Evolutionary conservation across 2,329 filamentous ascomycete species (phyloP).

Genomic region (Alternaria sp.): DNA sequence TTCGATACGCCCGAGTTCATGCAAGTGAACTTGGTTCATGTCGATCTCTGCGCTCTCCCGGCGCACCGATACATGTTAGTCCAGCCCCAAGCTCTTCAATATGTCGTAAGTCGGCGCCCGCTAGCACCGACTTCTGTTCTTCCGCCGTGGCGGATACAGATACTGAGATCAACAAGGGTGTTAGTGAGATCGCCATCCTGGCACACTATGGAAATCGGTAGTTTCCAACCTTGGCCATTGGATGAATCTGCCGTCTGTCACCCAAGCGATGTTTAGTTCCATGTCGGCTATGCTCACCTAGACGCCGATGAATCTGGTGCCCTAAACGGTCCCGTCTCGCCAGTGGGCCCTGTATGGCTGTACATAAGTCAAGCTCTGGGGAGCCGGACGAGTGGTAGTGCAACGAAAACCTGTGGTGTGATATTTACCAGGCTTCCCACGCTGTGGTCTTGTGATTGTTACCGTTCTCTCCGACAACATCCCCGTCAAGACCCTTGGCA

Average conservation of each 20-base stretch:
- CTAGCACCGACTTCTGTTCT: conserved; percentile 17
- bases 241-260: conserved; percentile 2
- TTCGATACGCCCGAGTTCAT: conserved; percentile 1
- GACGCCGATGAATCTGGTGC: conserved; percentile 6
- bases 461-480: conserved; percentile 2
- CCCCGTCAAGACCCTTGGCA: background rate
- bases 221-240: conserved; percentile 11
- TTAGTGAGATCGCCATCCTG: conserved; percentile 5
- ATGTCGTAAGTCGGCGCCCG: conserved; percentile 33
- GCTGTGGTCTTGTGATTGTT: conserved; percentile 2
- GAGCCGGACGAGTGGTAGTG: conserved; percentile 26
- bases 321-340: conserved; percentile 7
- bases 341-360: conserved; percentile 7
- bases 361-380: conserved; percentile 23
- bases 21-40: conserved; percentile 10
- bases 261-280: conserved; percentile 2
- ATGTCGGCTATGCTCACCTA: conserved; percentile 8
- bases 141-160: conserved; percentile 13
- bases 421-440: conserved; percentile 23
- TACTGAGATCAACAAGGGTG: conserved; percentile 7
- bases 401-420: conserved; percentile 6
- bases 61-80: conserved; percentile 14
- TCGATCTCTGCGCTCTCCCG: conserved; percentile 19
- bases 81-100: conserved; percentile 13
- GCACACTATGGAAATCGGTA: conserved; percentile 3